These are phyloP conservation scores for Boechera divaricarpa DNA, from an alignment of 345 rosid species.

Conservation along the genomic window DNA sequence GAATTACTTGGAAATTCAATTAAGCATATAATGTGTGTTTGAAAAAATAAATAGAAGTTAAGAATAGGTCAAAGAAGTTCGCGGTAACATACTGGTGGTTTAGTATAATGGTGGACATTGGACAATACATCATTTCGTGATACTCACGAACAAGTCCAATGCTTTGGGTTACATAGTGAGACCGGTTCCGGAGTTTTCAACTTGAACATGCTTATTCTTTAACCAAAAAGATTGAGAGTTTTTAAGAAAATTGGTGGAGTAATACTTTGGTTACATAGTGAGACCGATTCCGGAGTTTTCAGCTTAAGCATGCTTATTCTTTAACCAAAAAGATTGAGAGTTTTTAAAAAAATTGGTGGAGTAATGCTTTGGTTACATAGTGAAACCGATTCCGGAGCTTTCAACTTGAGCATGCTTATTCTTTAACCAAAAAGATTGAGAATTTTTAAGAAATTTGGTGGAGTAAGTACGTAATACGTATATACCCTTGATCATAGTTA, in stretches of 20 bases:
- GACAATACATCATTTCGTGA: slow-evolving; percentile 27
- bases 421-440: not conserved
- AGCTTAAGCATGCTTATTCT: slow-evolving; percentile 8
- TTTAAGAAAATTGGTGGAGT: too few relatives aligned
- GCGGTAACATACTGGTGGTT: slow-evolving; percentile 28
- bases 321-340: not conserved
- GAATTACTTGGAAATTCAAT: not conserved
- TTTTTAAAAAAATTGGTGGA: not conserved
- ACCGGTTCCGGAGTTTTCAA: slow-evolving; percentile 29
- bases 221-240: not conserved
- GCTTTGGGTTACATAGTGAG: slow-evolving; percentile 30
- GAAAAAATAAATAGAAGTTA: not conserved
- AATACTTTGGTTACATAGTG: not conserved
- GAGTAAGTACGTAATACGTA: not conserved
- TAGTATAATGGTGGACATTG: slow-evolving; percentile 5
- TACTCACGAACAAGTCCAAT: slow-evolving; percentile 16
- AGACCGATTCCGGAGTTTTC: slow-evolving; percentile 23
- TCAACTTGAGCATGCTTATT: slow-evolving; percentile 18
- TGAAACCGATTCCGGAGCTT: slow-evolving; percentile 21
- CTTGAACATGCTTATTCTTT: not conserved
- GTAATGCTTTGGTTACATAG: not conserved
- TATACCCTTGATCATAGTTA: not conserved
- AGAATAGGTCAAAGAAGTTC: slow-evolving; percentile 1
- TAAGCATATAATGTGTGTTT: slow-evolving; percentile 3
- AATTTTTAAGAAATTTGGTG: not conserved